Conservation (phyloP, 2,329 filamentous ascomycete genomes). For the Fusarium subtropicale region DNA sequence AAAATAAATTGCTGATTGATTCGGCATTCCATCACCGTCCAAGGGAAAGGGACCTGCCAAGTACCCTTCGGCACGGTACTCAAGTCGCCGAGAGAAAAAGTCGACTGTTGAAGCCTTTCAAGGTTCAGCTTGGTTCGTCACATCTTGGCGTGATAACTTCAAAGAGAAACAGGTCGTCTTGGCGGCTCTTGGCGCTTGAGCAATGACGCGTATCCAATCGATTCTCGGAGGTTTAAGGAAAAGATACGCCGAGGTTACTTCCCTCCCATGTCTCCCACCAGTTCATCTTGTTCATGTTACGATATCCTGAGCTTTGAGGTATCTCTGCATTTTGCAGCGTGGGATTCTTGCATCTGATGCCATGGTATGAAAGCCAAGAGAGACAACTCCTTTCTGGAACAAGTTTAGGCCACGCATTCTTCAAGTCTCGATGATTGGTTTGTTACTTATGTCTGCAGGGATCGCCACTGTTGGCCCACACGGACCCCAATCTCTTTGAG, state of each 20-base stretch:
- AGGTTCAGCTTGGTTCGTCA: slow-evolving; percentile 39
- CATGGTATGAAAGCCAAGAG: slow-evolving; percentile 1
- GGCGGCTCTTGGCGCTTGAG: slow-evolving; percentile 42
- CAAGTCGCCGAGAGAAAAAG: slow-evolving; percentile 26
- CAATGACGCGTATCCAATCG: slow-evolving; percentile 36
- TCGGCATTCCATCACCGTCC: slow-evolving; percentile 31
- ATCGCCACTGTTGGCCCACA: slow-evolving; percentile 19
- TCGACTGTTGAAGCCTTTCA: slow-evolving; percentile 29
- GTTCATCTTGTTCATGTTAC: background rate
- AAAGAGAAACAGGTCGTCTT: slow-evolving; percentile 22
- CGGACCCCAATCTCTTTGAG: slow-evolving; percentile 1
- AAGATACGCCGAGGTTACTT: slow-evolving; percentile 21
- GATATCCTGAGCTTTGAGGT: slow-evolving; percentile 10
- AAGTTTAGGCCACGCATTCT: slow-evolving; percentile 28
- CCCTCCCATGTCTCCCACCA: slow-evolving; percentile 1
- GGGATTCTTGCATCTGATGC: slow-evolving; percentile 10
- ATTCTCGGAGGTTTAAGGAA: slow-evolving; percentile 6
- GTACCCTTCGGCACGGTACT: slow-evolving; percentile 10
- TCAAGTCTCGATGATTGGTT: slow-evolving; percentile 19
- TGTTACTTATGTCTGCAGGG: background rate
- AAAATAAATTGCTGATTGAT: background rate
- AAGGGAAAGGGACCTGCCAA: slow-evolving; percentile 5
- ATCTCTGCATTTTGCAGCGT: slow-evolving; percentile 13
- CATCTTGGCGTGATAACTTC: slow-evolving; percentile 35
- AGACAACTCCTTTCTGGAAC: slow-evolving; percentile 25